Evolutionary conservation across 1,284 basidiomycete genomes (phyloP), one percentile per base, ranked within the genome.

Genomic region (Ceratorhiza oryzae-sativae): DNA sequence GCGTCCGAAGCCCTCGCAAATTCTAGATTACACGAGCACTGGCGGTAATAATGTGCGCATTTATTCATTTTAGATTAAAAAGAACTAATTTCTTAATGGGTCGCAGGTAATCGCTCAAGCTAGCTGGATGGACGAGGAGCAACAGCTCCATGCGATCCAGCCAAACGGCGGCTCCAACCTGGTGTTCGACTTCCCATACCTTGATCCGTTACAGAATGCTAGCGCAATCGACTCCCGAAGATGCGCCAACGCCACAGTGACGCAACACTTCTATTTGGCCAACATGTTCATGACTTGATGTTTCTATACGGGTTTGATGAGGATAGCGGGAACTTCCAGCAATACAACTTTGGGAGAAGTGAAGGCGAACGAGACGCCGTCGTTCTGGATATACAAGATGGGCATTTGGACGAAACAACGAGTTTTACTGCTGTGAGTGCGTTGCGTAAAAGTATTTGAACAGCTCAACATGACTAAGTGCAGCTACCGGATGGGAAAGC

Each of bases 261-360:
- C 94, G 0, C 94, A 98, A 81, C 84, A 97, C 45, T 97, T 97
- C 86, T 97, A 96, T 84, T 97, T 94, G 25, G 85, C 85, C 79
- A 98, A 98, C 84, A 82, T 91, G 84, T 85, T 90, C 84, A 85
- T 76, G 84, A 85, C 76, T 73, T 81, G 15, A 76, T 79, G 39
- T 78, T 81, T 75, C 87, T 88, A 49, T 91, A 95, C 75, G 95
- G 95, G 30, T 97, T 98, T 80, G 92, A 92, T 78, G 95, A 98
- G 81, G 85, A 87, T 6, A 85, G 94, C 2, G 95, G 96, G 45
- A 98, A 98, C 86, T 98, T 98, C 90, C 96, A 98, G 82, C 93
- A 95, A 79, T 86, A 94, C 86, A 98, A 98, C 88, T 95, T 95
- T 78, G 94, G 89, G 0, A 88, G 90, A 62, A 95, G 95, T 36